Evolutionary conservation across 768 basidiomycete genomes (phyloP).

Genomic region (Mycena haematopus): DNA sequence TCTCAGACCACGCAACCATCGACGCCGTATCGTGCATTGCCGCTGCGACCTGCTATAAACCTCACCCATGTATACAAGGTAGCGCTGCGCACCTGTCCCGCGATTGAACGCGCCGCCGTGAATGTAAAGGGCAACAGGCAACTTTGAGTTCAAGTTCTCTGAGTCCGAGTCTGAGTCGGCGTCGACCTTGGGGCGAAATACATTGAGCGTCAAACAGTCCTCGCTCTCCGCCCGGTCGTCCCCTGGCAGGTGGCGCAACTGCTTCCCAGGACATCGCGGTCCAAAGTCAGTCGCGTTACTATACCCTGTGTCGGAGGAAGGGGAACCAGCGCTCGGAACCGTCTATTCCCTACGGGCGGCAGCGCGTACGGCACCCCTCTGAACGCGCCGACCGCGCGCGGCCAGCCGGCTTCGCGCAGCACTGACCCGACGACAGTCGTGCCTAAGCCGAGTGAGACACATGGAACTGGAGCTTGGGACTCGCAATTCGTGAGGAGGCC

Average conservation of each 20-base stretch:
- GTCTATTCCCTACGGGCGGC: constrained; percentile 1
- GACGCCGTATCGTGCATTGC: constrained; percentile 14
- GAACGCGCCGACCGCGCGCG: constrained; percentile 2
- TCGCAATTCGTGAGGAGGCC: not conserved
- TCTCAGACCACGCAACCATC: constrained; percentile 11
- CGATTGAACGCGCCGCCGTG: constrained; percentile 11
- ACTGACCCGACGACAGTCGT: constrained; percentile 1
- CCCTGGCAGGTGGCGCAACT: not conserved
- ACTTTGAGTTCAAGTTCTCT: not conserved
- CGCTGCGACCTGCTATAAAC: not conserved
- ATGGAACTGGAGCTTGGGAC: not conserved
- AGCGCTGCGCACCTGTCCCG: constrained; percentile 2
- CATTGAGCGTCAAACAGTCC: constrained; percentile 14
- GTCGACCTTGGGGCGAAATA: constrained; percentile 1
- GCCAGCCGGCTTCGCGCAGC: not conserved
- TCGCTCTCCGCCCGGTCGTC: constrained; percentile 5
- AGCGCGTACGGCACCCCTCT: constrained; percentile 8
- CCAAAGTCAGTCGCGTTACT: not conserved
- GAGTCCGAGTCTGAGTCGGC: not conserved
- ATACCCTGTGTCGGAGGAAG: not conserved
- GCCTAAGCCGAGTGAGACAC: not conserved
- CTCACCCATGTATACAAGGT: not conserved
- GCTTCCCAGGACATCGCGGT: not conserved
- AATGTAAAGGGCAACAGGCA: constrained; percentile 10
- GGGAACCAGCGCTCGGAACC: not conserved